phyloP scores from a whole-genome alignment of 495 filamentous ascomycete species.

The Staphylotrichum tortipilum region DNA sequence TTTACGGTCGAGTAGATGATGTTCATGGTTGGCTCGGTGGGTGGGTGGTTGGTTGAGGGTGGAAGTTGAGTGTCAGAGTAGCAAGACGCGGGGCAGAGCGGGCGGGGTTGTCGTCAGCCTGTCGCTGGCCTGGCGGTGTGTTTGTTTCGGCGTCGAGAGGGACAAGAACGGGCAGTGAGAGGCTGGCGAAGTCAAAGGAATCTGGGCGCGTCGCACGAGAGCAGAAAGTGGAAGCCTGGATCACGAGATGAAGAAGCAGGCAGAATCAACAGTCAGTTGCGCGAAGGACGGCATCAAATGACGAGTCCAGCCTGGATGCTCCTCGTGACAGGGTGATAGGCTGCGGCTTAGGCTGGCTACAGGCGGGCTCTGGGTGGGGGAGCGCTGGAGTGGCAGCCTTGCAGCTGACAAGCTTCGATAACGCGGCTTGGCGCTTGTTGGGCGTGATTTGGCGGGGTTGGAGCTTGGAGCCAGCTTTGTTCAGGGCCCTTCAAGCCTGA shows the following conservation, averaged over 20 bases:
- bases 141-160: too few relatives aligned
- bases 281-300: background rate
- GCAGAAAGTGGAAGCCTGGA: background rate
- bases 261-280: background rate
- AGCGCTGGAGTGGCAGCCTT: slow-evolving; percentile 1
- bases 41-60: background rate
- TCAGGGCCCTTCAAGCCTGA: too few relatives aligned
- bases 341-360: too few relatives aligned
- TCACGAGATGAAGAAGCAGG: background rate
- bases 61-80: too few relatives aligned
- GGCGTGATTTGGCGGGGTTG: background rate
- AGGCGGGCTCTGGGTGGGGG: background rate
- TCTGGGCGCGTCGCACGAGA: background rate
- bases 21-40: slow-evolving; percentile 41
- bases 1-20: slow-evolving; percentile 72
- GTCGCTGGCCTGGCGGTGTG: too few relatives aligned
- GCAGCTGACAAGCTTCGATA: background rate
- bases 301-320: background rate
- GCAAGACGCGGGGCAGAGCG: background rate
- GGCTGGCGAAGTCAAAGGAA: too few relatives aligned
- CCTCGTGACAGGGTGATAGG: background rate
- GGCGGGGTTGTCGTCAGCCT: too few relatives aligned
- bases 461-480: slow-evolving; percentile 1
- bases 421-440: background rate
- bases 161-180: too few relatives aligned